phyloP scores from a whole-genome alignment of 192 early-diverging fungal genomes.

The Dissophora ornata region DNA sequence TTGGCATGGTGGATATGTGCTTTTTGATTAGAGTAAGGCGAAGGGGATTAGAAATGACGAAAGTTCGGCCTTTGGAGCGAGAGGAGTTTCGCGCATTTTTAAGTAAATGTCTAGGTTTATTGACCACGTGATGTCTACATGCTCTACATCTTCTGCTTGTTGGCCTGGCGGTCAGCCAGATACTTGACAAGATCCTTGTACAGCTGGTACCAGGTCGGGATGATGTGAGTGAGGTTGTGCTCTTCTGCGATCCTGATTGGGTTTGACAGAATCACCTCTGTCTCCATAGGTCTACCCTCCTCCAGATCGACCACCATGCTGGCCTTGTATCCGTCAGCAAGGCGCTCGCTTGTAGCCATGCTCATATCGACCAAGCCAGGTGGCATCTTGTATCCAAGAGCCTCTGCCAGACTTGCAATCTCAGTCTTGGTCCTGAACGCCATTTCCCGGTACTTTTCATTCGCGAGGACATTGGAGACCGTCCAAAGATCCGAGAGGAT shows the following conservation, averaged over 20 bases:
- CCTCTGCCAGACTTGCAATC: conserved; percentile 64
- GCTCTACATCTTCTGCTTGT: not conserved
- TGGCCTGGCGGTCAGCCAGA: conserved; percentile 7
- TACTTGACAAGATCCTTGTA: conserved; percentile 44
- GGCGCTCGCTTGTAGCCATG: conserved; percentile 52
- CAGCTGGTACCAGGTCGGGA: conserved; percentile 45
- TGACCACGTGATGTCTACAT: not conserved
- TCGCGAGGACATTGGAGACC: conserved; percentile 60
- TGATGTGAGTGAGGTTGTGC: conserved; percentile 35
- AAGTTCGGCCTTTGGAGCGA: not conserved
- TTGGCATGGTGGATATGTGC: conserved; percentile 65
- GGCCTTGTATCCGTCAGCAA: conserved; percentile 59
- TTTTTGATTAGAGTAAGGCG: not conserved
- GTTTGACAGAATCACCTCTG: conserved; percentile 51
- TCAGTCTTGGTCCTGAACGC: conserved; percentile 64
- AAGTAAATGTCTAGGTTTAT: too few relatives aligned
- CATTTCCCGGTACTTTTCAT: conserved; percentile 57
- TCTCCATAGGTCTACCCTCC: conserved; percentile 55
- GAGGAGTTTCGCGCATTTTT: not conserved
- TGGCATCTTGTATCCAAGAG: conserved; percentile 56
- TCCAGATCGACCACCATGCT: conserved; percentile 58
- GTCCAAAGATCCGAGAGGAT: conserved; percentile 69
- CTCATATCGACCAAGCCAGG: conserved; percentile 27
- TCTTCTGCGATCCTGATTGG: conserved; percentile 52
- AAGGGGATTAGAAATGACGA: not conserved